Evolutionary conservation across 768 basidiomycete genomes (phyloP), one percentile per base, ranked within the genome.

Genomic region (Chalciporus chontae): DNA sequence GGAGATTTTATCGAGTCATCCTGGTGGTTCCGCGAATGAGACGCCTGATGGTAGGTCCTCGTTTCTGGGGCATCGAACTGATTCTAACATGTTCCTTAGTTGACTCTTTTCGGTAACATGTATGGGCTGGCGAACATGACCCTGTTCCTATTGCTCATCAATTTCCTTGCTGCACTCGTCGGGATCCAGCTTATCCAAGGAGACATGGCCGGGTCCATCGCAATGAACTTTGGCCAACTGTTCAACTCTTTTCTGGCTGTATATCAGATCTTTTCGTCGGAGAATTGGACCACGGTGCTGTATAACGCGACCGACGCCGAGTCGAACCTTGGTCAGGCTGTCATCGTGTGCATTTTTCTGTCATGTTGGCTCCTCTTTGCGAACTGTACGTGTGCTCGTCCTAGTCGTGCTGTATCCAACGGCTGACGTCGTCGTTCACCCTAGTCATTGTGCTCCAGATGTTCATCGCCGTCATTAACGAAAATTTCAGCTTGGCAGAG

Each of bases 401-500:
- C 14, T 6, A 26, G 27, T 36, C 26, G 19, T 17, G 11, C 23
- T 39, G 8, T 8, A 40, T 14, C 15, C 3, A 6, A 27, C 3
- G 15, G 9, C 46, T 56, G 32, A 59, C 31, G 13, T 38, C 41
- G 48, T 23, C 51, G 23, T 42, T 55, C 34, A 48, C 32, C 8
- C 37, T 51, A 94, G 94, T 92, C 74, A 90, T 95, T 59, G 77
- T 95, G 8, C 66, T 95, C 43, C 93, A 95, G 63, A 87, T 97
- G 85, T 96, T 97, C 73, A 90, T 98, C 60, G 95, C 95, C 29
- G 93, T 95, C 40, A 93, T 96, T 75, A 90, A 94, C 61, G 93
- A 94, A 74, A 95, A 94, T 68, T 97, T 98, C 59, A 77, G 85
- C 19, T 83, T 96, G 5, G 92, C 92, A 0, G 95, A 97, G 61